These are phyloP conservation scores for Lactuca saligna DNA, from an alignment of 129 eudicot species.

Conservation along the genomic window DNA sequence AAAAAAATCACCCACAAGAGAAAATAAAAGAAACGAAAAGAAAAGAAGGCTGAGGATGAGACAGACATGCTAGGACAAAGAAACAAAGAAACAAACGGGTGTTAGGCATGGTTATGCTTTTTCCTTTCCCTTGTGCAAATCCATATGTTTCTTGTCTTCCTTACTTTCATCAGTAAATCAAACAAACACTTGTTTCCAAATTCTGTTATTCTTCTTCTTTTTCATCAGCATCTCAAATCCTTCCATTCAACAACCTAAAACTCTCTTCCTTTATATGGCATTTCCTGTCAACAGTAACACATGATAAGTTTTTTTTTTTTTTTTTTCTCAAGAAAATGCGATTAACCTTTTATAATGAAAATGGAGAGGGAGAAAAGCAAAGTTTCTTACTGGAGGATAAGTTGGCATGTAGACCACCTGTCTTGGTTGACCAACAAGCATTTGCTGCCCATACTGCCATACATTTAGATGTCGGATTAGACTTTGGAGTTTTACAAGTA, in stretches of 20 bases:
- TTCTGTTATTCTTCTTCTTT: no score
- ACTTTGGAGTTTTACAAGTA: background rate
- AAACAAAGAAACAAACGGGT: background rate
- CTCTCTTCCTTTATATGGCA: conserved; percentile 44
- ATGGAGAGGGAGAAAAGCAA: background rate
- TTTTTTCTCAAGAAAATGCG: no score
- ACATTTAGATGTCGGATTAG: background rate
- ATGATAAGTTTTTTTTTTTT: no score
- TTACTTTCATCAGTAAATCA: conserved; percentile 1
- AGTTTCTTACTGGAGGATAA: conserved; percentile 67
- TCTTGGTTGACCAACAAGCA: conserved; percentile 80
- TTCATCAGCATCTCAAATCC: conserved; percentile 19
- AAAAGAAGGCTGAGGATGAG: background rate
- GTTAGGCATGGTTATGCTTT: conserved; percentile 17
- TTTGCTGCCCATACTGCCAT: conserved; percentile 83
- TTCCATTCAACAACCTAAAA: conserved; percentile 14
- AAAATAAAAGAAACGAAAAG: background rate
- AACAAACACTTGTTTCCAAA: background rate
- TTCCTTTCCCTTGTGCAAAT: conserved; percentile 15
- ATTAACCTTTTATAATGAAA: no score
- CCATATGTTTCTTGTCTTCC: conserved; percentile 1
- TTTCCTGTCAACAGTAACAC: conserved; percentile 18
- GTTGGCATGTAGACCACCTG: conserved; percentile 84
- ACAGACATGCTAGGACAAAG: background rate
- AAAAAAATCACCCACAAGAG: conserved; percentile 25